Percentiles rank a stretch among this genome's conserved stretches.
Evolutionary conservation across 106 monocot species (phyloP).

Genomic region (Platanthera guangdongensis): DNA sequence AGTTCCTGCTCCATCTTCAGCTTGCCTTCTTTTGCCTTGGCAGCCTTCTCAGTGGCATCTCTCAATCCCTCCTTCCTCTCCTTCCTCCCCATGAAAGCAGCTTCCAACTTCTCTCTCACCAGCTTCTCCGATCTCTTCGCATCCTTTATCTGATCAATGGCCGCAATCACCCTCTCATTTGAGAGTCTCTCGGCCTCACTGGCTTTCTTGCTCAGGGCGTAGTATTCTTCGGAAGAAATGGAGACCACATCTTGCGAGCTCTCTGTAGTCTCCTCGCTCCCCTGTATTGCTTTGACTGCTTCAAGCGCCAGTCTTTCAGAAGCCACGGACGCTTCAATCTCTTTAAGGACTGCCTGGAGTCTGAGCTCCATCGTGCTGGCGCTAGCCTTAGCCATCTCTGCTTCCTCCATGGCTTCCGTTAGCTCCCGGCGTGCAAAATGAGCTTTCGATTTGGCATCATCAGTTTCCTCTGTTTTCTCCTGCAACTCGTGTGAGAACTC

Average conservation of each 20-base stretch:
- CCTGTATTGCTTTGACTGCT: slow-evolving; percentile 51
- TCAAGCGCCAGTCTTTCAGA: slow-evolving; percentile 38
- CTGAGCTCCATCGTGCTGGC: slow-evolving; percentile 28
- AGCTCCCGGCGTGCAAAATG: slow-evolving; percentile 43
- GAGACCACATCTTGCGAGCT: slow-evolving; percentile 17
- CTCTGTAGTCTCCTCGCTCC: slow-evolving; percentile 27
- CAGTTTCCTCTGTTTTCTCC: slow-evolving; percentile 37
- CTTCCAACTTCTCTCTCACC: slow-evolving; percentile 23
- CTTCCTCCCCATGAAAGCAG: slow-evolving; percentile 19
- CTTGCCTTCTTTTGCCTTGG: slow-evolving; percentile 40
- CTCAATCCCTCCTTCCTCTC: slow-evolving; percentile 35
- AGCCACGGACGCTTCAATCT: slow-evolving; percentile 51
- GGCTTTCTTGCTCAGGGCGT: slow-evolving; percentile 47
- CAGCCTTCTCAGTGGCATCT: slow-evolving; percentile 33
- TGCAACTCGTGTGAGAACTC: slow-evolving; percentile 29
- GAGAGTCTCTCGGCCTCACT: slow-evolving; percentile 49
- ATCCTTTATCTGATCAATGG: slow-evolving; percentile 40
- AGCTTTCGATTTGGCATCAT: slow-evolving; percentile 39
- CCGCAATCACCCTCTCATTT: slow-evolving; percentile 31
- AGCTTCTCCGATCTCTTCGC: slow-evolving; percentile 41
- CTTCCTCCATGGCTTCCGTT: slow-evolving; percentile 47
- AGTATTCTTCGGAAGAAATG: slow-evolving; percentile 58
- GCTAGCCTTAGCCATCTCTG: slow-evolving; percentile 31
- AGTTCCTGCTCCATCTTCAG: slow-evolving; percentile 53
- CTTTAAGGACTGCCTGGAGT: slow-evolving; percentile 34